Percentiles rank a stretch among this genome's conserved stretches.
These are phyloP conservation scores for Pichia exigua DNA, from an alignment of 805 yeast species.

Conservation along the genomic window DNA sequence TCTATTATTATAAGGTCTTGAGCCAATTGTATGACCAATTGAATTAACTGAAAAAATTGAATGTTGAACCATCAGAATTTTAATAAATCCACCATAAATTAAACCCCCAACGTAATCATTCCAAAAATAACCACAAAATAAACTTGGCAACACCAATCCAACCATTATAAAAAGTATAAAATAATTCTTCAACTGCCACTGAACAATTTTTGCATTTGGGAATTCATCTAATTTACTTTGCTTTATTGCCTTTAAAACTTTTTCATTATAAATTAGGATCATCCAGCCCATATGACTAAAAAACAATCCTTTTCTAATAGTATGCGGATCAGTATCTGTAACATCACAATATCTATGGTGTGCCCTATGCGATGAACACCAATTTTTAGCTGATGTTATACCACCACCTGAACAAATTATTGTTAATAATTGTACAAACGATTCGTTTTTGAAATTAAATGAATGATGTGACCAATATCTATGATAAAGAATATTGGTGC, in stretches of 20 bases:
- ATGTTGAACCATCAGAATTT: conserved; percentile 71
- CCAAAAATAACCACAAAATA: conserved; percentile 61
- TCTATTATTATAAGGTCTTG: conserved; percentile 65
- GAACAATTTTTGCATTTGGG: conserved; percentile 46
- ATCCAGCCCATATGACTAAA: conserved; percentile 91
- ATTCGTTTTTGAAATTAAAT: conserved; percentile 34
- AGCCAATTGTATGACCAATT: conserved; percentile 70
- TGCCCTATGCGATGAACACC: conserved; percentile 80
- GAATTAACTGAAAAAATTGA: conserved; percentile 73
- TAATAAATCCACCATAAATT: conserved; percentile 68
- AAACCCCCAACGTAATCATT: conserved; percentile 72
- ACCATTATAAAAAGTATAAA: conserved; percentile 37
- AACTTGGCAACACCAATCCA: conserved; percentile 55
- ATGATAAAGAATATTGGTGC: conserved; percentile 80
- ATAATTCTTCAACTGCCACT: conserved; percentile 71
- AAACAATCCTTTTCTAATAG: conserved; percentile 68
- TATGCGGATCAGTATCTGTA: conserved; percentile 83
- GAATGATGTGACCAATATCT: conserved; percentile 64
- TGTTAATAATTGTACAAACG: conserved; percentile 44
- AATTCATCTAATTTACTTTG: conserved; percentile 52
- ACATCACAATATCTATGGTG: conserved; percentile 81
- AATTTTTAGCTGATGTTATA: conserved; percentile 66
- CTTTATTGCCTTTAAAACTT: conserved; percentile 33
- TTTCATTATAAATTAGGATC: conserved; percentile 57
- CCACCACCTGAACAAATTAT: conserved; percentile 66